Percentiles rank a stretch among this genome's conserved stretches.
Evolutionary conservation across 208 protist species (phyloP).

Genomic region (Trypanosoma lewisi): DNA sequence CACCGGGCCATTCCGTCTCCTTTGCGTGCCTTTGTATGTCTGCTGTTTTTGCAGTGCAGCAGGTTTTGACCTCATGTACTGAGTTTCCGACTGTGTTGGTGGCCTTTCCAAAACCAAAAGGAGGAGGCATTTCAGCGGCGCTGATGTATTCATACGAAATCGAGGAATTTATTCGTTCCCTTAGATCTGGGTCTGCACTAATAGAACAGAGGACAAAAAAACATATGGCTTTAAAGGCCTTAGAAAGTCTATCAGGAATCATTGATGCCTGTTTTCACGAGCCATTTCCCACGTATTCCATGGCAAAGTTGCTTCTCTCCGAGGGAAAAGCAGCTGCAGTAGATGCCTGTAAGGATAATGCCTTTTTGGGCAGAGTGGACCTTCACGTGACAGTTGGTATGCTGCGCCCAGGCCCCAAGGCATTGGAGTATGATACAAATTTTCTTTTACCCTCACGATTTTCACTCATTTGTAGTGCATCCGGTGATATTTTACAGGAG

Average conservation of each 20-base stretch:
- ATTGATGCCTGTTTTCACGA: constrained; percentile 28
- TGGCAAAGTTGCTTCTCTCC: constrained; percentile 21
- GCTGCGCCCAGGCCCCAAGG: constrained; percentile 4
- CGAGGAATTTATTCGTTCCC: constrained; percentile 39
- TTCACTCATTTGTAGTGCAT: constrained; percentile 7
- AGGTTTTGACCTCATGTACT: constrained; percentile 5
- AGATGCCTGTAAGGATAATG: not conserved
- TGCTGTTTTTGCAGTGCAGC: constrained; percentile 28
- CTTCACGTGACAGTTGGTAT: constrained; percentile 13
- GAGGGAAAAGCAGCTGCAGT: constrained; percentile 1
- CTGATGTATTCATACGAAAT: constrained; percentile 35
- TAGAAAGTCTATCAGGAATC: constrained; percentile 23
- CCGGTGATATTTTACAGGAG: not conserved
- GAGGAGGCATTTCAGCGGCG: constrained; percentile 23
- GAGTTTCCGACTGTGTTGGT: constrained; percentile 25
- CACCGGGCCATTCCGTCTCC: not conserved
- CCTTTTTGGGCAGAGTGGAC: constrained; percentile 20
- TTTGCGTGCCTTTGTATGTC: constrained; percentile 27
- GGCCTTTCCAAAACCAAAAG: constrained; percentile 8
- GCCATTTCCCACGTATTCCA: constrained; percentile 19
- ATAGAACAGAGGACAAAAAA: constrained; percentile 9
- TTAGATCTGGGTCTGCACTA: constrained; percentile 23
- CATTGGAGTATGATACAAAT: constrained; percentile 13
- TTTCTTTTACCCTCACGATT: constrained; percentile 21
- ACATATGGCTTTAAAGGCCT: constrained; percentile 17